phyloP scores from a whole-genome alignment of 331 rosid species.

The Malus hybrid region DNA sequence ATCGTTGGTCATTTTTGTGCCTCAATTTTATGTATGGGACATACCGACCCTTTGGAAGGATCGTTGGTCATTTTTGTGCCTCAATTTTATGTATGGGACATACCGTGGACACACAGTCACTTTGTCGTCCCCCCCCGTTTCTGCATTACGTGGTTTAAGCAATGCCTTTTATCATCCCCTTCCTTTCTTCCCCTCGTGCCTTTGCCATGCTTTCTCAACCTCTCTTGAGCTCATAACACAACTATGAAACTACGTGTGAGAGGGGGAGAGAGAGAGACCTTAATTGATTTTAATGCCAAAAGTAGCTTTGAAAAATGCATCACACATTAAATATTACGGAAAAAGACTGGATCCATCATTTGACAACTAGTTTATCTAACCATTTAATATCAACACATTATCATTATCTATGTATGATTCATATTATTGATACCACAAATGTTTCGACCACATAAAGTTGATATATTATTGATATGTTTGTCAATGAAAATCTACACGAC shows the following conservation, averaged over 20 bases:
- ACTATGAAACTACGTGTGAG: background rate
- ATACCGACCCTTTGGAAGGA: constrained; percentile 11
- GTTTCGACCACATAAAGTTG: no score
- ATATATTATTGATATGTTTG: no score
- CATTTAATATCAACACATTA: background rate
- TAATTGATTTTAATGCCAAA: background rate
- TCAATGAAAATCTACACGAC: no score
- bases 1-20: constrained; percentile 29
- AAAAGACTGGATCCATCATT: accelerated
- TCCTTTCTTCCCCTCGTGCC: accelerated
- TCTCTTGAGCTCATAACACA: background rate
- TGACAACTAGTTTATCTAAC: accelerated
- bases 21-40: constrained; percentile 14
- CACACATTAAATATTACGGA: no score
- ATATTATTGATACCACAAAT: no score
- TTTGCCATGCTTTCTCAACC: background rate
- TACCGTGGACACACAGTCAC: constrained; percentile 21
- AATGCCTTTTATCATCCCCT: constrained; percentile 24
- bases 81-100: constrained; percentile 9
- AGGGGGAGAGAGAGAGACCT: background rate
- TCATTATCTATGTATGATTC: background rate
- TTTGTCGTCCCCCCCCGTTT: no score
- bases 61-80: constrained; percentile 33
- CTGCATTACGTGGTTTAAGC: constrained; percentile 45
- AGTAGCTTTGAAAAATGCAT: background rate